Evolutionary conservation across 371 early-diverging fungal species (phyloP), one percentile per base, ranked within the genome.

Genomic region (Mortierella sp.): DNA sequence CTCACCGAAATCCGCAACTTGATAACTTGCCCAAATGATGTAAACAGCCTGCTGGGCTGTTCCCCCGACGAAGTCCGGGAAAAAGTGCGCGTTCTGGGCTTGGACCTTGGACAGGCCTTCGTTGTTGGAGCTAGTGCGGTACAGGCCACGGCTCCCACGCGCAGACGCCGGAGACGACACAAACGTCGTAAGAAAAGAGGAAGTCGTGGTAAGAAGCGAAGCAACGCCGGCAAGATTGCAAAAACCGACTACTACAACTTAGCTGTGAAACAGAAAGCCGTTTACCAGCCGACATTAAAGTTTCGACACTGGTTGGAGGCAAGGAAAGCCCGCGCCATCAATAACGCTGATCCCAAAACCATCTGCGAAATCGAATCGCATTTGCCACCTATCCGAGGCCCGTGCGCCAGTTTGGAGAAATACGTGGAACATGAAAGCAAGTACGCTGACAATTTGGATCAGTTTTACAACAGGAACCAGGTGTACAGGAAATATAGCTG

Each of bases 1-100:
- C 63, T 69, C 44, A 69, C 63, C 0, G 68, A 69, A 58, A 61
- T 63, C 50, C 62, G 70, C 4, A 63, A 69, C 23, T 58, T 69
- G 50, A 59, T 63, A 12, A 69, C 50, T 57, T 30, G 61, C 15
- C 18, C 18, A 48, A 51, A 68, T 21, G 68, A 68, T 26, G 68
- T 68, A 28, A 28, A 61, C 37, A 48, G 16, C 0, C 37, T 68
- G 26, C 61, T 55, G 57, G 44, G 23, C 12, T 68, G 62, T n/a
- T 46, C 46, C 16, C 61, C 57, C 1, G 18, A 47, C 4, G 37
- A 56, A 3, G 61, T 61, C 45, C 55, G 46, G 57, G 21, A 59
- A 18, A 19, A 66, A 7, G 23, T 66, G 11, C 51, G 21, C 29
- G 53, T 68, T 18, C 48, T 61, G 7, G 55, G 68, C 9, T 46